Percentiles rank a stretch among this genome's conserved stretches.
These are phyloP conservation scores for Pestalotiopsis sp. DNA, from an alignment of 2,329 filamentous ascomycete genomes.

Conservation along the genomic window DNA sequence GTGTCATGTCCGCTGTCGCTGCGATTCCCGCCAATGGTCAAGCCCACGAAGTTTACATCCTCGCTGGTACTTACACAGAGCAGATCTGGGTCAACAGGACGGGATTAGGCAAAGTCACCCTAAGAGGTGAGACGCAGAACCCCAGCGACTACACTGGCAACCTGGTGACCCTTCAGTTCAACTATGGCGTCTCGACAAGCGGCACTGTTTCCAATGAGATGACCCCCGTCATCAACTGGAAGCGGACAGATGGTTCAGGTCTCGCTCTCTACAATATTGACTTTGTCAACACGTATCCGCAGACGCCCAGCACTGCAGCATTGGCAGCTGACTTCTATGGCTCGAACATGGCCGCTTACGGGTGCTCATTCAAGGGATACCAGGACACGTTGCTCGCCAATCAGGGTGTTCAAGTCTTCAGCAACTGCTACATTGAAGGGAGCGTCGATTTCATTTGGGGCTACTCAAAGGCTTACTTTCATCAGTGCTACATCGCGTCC, in stretches of 20 bases:
- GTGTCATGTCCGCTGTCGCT: constrained; percentile 44
- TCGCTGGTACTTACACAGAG: constrained; percentile 43
- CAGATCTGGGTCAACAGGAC: constrained; percentile 38
- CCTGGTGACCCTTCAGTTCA: constrained; percentile 38
- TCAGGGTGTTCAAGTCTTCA: constrained; percentile 34
- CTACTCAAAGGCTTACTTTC: constrained; percentile 37
- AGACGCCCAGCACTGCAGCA: constrained; percentile 26
- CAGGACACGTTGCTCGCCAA: constrained; percentile 33
- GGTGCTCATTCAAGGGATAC: constrained; percentile 30
- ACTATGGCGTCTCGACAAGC: constrained; percentile 41
- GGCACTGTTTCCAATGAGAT: constrained; percentile 39
- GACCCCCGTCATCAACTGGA: constrained; percentile 47
- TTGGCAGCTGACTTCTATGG: constrained; percentile 37
- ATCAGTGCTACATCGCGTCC: constrained; percentile 39
- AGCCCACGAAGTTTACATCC: constrained; percentile 41
- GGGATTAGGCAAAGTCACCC: constrained; percentile 40
- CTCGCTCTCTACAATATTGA: constrained; percentile 57
- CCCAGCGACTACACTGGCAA: constrained; percentile 39
- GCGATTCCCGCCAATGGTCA: constrained; percentile 44
- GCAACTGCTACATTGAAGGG: constrained; percentile 36
- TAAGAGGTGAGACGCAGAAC: constrained; percentile 35
- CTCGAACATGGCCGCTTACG: constrained; percentile 35
- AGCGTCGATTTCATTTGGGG: constrained; percentile 34
- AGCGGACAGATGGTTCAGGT: constrained; percentile 44
- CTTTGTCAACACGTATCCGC: constrained; percentile 33